A percentile compares a stretch with the other conserved stretches of the same genome.
Conservation (phyloP, 495 filamentous ascomycete species). For the Penicillium longicatenatum region DNA sequence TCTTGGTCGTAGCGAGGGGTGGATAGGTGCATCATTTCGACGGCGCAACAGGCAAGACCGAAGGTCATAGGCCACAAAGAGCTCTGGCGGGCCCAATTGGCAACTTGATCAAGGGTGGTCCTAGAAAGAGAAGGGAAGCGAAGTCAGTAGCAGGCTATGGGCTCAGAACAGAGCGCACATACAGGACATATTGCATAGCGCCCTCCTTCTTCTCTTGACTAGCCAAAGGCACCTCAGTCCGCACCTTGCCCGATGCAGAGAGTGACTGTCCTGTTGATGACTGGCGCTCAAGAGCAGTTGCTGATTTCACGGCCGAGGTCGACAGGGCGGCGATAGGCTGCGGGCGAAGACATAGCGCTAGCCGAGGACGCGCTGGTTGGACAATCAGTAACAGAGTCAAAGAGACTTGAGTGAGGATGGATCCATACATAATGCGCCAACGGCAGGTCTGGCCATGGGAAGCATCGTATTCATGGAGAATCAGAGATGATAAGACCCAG, state of each 20-base stretch:
- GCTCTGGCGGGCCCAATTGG: conserved; percentile 93
- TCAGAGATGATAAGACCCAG: background rate
- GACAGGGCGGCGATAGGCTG: conserved; percentile 41
- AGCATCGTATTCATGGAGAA: conserved; percentile 28
- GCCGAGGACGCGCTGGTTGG: conserved; percentile 31
- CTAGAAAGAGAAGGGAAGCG: conserved; percentile 43
- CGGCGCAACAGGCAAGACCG: conserved; percentile 92
- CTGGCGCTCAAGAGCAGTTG: conserved; percentile 47
- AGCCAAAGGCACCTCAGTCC: conserved; percentile 79
- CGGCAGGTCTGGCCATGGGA: conserved; percentile 31
- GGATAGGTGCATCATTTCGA: conserved; percentile 99
- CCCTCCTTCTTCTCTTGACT: conserved; percentile 95
- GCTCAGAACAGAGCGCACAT: conserved; percentile 38
- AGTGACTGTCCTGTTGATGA: conserved; percentile 42
- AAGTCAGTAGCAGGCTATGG: background rate
- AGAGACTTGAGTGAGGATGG: background rate
- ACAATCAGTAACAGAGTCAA: conserved; percentile 16
- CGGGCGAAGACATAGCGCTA: conserved; percentile 24
- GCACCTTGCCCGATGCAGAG: conserved; percentile 53
- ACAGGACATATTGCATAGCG: conserved; percentile 96
- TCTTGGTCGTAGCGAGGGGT: conserved; percentile 97
- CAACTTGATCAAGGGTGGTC: conserved; percentile 86
- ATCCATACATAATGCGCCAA: conserved; percentile 37
- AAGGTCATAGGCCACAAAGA: conserved; percentile 99
- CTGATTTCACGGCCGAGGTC: conserved; percentile 44